Base-by-base conservation (phyloP, 2,329 filamentous ascomycete species). In the Aspergillus arachidicola region DNA sequence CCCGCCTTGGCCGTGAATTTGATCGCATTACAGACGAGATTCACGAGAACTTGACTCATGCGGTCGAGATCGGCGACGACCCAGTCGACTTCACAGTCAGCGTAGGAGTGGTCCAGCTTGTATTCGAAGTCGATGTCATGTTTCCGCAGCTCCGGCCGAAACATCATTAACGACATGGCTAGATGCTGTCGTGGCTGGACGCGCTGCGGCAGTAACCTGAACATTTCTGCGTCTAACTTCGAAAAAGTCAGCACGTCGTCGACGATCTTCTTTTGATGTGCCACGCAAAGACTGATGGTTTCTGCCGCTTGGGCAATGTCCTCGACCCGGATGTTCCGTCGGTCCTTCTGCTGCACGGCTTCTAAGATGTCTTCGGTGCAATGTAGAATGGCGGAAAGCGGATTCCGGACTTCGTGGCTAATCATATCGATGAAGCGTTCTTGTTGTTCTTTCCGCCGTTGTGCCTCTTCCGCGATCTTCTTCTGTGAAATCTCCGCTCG, bases 351-450 rank as follows among this genome's bases (percentile, higher is more conserved):
- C 11, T 66, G 59, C 1, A 73, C 58, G 1, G 65, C 69, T 11
- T 74, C 68, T 6, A 73, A 62, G 14, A 74, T 74, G 30, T 74
- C 85, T 65, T 88, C 86, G 3, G 85, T 84, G 70, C 85, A 87
- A 71, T 87, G 85, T 32, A 87, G 67, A 19, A 87, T 87, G 1
- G 86, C 85, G 23, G 81, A 84, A 3, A 87, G 73, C 1, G 85
- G 85, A 66, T 87, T 87, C 4, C 85, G 80, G 78, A 85, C 83
- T 64, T 86, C 84, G 65, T 85, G 84, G 55, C 81, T 83, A 5
- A 84, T 86, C 66, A 92, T 92, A 75, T 93, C 91, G 71, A 94
- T 92, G 70, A 93, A 93, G 66, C 91, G 91, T 70, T 94, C 90
- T 72, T 94, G 92, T 72, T 91, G 88, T 28, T 87, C 83, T 76